Evolutionary conservation across 177 flowering plant genomes (phyloP).

Genomic region (Vitis hybrid): DNA sequence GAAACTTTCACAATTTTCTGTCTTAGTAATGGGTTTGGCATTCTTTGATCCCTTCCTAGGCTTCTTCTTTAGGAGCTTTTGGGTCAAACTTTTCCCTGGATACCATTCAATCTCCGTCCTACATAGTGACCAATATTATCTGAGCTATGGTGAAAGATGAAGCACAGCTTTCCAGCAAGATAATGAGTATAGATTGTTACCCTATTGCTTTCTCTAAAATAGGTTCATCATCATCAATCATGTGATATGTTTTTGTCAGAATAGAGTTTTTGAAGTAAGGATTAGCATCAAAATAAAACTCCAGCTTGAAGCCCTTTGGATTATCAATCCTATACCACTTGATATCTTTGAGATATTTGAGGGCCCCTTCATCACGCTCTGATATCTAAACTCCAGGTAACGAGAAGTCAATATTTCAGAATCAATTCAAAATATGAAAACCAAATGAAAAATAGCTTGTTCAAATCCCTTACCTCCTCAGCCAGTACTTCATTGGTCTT

Average conservation of each 20-base stretch:
- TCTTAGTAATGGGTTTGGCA: slow-evolving; percentile 83
- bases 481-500: slow-evolving; percentile 49
- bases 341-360: slow-evolving; percentile 80
- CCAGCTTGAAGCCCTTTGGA: slow-evolving; percentile 94
- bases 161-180: no score
- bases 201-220: slow-evolving; percentile 92
- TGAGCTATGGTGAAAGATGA: no score
- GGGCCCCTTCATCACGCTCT: slow-evolving; percentile 92
- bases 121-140: slow-evolving; percentile 6
- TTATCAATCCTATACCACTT: slow-evolving; percentile 76
- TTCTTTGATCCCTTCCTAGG: slow-evolving; percentile 92
- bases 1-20: slow-evolving; percentile 85
- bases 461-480: slow-evolving; percentile 38
- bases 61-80: slow-evolving; percentile 83
- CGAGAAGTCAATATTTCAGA: neutral
- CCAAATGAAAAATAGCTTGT: neutral
- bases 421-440: neutral
- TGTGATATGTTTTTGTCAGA: slow-evolving; percentile 81
- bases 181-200: slow-evolving; percentile 26
- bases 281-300: slow-evolving; percentile 76
- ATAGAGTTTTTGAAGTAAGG: slow-evolving; percentile 79
- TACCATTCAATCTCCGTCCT: slow-evolving; percentile 94
- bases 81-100: slow-evolving; percentile 91
- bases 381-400: slow-evolving; percentile 42
- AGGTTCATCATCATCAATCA: slow-evolving; percentile 96